phyloP scores from a whole-genome alignment of 805 yeast species.

The Suhomyces tanzawaensis region DNA sequence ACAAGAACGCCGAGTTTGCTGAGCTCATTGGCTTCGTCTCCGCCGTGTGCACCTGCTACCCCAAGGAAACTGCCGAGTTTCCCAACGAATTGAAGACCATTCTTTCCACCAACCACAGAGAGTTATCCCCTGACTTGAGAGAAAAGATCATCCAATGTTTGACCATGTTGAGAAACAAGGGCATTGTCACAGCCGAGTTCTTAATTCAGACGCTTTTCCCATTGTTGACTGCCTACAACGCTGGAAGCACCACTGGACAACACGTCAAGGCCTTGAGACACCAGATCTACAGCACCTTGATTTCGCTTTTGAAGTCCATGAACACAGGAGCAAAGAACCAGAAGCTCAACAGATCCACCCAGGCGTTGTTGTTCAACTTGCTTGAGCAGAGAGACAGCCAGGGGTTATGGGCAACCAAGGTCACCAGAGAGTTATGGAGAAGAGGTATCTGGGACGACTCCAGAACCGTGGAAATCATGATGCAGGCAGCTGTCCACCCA shows the following conservation, averaged over 20 bases:
- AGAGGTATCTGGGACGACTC: constrained; percentile 98
- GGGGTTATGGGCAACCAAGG: constrained; percentile 94
- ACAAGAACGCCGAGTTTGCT: constrained; percentile 64
- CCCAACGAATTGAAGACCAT: constrained; percentile 77
- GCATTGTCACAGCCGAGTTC: constrained; percentile 71
- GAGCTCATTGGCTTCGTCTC: constrained; percentile 88
- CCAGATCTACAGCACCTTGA: constrained; percentile 76
- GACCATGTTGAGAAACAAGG: constrained; percentile 87
- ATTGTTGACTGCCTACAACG: constrained; percentile 61
- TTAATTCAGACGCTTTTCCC: constrained; percentile 89
- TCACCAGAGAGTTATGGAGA: constrained; percentile 95
- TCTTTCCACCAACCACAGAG: constrained; percentile 72
- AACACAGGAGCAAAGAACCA: constrained; percentile 90
- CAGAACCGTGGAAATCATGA: constrained; percentile 95
- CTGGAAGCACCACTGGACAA: constrained; percentile 47
- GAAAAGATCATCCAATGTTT: constrained; percentile 89
- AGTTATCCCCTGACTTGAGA: constrained; percentile 77
- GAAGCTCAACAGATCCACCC: constrained; percentile 84
- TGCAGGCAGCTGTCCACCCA: constrained; percentile 87
- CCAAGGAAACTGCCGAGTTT: constrained; percentile 79
- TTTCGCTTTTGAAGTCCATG: constrained; percentile 74
- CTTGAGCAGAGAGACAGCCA: constrained; percentile 73
- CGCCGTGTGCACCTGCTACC: constrained; percentile 88
- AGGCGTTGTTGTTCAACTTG: constrained; percentile 84
- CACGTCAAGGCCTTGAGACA: constrained; percentile 81